Evolutionary conservation across 148 eudicot genomes (phyloP), one percentile per base, ranked within the genome.

Genomic region (Nepenthes gracilis): DNA sequence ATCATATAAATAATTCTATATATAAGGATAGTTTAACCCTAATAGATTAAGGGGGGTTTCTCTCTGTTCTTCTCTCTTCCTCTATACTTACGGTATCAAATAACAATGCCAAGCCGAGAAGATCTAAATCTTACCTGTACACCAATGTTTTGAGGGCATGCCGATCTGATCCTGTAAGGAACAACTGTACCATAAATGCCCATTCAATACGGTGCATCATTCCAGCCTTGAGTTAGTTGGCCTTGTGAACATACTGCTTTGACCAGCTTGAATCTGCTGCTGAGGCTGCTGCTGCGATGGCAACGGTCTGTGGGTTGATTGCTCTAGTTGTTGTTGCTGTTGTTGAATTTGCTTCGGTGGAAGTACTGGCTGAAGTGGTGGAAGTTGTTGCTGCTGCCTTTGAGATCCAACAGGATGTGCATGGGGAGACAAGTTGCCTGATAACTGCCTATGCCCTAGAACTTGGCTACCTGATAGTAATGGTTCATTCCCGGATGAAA

Each of bases 91-190:
- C 23, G 23, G 23, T 23, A 23, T 23, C 23, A 23, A 23, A 23
- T 23, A 23, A 23, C 23, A 23, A 23, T 23, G 23, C 23, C 23
- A 23, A 23, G 23, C 23, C 23, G 23, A 23, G 23, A 23, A 8
- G 45, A 3, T 40, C 45, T 40, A 11, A 72, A 37, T 34, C 71
- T 66, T 68, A 86, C 97, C 97, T 89, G 85, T 81, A 83, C 90
- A 81, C 11, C 55, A 76, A 50, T 69, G 66, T 59, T 60, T 58
- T 61, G 67, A 70, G 66, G 70, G 78, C 70, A 71, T 80, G 83
- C 72, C 50, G 64, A 77, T 59, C 71, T 38, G 66, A 62, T 60
- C 65, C 43, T 67, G 74, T 73, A 71, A 72, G 60, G 77, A 74
- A 58, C 79, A 74, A 72, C 65, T 68, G n/a, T 47, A 59, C 71